Evolutionary conservation across 108 stramenopile genomes (phyloP).

Genomic region (Bacterosira constricta): DNA sequence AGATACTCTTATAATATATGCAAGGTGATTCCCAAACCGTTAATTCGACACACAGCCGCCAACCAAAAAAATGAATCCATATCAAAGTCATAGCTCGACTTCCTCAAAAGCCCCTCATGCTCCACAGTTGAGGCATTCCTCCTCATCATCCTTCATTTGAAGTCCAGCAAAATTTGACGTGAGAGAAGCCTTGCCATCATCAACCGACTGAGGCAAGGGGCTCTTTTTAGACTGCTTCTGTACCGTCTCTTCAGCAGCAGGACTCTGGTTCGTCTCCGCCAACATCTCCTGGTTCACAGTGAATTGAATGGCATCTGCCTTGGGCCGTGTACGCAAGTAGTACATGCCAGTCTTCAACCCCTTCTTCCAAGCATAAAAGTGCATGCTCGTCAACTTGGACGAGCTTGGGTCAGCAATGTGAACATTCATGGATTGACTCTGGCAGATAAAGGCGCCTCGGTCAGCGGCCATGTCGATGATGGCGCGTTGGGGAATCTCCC

Average conservation of each 20-base stretch:
- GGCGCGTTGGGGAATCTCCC: constrained; percentile 96
- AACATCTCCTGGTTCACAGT: constrained; percentile 95
- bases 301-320: constrained; percentile 99
- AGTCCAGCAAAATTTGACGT: constrained; percentile 50
- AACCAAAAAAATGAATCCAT: no score
- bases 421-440: constrained; percentile 98
- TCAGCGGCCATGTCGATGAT: constrained; percentile 99
- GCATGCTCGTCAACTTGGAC: constrained; percentile 94
- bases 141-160: constrained; percentile 76
- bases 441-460: constrained; percentile 98
- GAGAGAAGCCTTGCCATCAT: constrained; percentile 38
- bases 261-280: constrained; percentile 54
- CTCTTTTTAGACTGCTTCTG: constrained; percentile 43
- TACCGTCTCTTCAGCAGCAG: constrained; percentile 24
- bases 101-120: constrained; percentile 78
- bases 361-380: constrained; percentile 98
- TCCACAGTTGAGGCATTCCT: constrained; percentile 89
- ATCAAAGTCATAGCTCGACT: no score
- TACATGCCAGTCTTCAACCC: constrained; percentile 99
- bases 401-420: constrained; percentile 98
- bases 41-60: no score
- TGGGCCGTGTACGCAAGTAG: constrained; percentile 98
- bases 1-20: no score
- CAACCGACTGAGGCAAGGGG: constrained; percentile 22
- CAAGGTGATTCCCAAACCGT: no score